Conservation (phyloP, 2,329 filamentous ascomycete genomes). For the Chrysoporthe austroafricana region DNA sequence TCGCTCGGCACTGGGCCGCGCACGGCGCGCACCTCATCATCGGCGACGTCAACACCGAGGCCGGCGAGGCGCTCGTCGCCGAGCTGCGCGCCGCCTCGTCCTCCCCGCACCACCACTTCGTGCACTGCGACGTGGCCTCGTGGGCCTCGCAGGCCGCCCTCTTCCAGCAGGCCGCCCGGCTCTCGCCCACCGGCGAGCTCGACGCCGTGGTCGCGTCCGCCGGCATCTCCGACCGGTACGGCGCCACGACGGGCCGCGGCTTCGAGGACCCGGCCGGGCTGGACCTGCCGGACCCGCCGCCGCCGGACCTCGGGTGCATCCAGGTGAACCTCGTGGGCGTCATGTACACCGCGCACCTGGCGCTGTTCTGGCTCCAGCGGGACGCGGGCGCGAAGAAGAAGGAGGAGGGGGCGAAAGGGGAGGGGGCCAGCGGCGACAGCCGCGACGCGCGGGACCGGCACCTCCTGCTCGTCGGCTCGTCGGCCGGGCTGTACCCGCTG, state of each 20-base stretch:
- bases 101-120: slow-evolving; percentile 54
- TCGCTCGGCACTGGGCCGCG: slow-evolving; percentile 57
- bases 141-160: slow-evolving; percentile 67
- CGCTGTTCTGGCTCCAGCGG: slow-evolving; percentile 59
- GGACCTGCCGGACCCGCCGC: slow-evolving; percentile 46
- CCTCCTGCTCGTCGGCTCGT: slow-evolving; percentile 65
- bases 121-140: slow-evolving; percentile 66
- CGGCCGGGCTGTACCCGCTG: slow-evolving; percentile 57
- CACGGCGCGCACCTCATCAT: slow-evolving; percentile 64
- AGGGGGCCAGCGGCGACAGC: slow-evolving; percentile 31
- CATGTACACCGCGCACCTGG: slow-evolving; percentile 67
- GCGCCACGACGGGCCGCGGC: slow-evolving; percentile 33
- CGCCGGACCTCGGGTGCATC: slow-evolving; percentile 57
- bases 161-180: slow-evolving; percentile 60
- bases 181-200: slow-evolving; percentile 59
- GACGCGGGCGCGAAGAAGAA: slow-evolving; percentile 44
- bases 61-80: slow-evolving; percentile 59
- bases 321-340: slow-evolving; percentile 68
- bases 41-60: slow-evolving; percentile 62
- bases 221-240: slow-evolving; percentile 55
- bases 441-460: slow-evolving; percentile 50
- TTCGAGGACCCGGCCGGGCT: slow-evolving; percentile 52
- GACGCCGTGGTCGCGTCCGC: slow-evolving; percentile 71
- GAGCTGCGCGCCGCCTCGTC: slow-evolving; percentile 49
- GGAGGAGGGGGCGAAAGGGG: slow-evolving; percentile 34